These are phyloP conservation scores for Prunus mira DNA, from an alignment of 306 rosid species.

Conservation along the genomic window DNA sequence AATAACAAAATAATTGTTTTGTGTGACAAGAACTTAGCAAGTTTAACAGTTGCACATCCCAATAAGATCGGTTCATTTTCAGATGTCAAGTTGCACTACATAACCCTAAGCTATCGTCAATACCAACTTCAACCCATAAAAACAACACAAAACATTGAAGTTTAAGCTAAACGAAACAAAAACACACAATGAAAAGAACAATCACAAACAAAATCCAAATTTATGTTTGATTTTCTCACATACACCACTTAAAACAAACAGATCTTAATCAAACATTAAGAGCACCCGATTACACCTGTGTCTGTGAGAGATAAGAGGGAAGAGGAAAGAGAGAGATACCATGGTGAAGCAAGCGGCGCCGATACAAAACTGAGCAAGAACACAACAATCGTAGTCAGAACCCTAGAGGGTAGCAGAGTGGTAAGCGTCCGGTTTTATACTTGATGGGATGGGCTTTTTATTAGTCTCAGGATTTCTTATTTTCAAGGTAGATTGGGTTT, in stretches of 20 bases:
- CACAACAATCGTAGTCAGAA: not conserved
- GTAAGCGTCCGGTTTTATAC: not conserved
- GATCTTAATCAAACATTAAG: not conserved
- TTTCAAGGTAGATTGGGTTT: not conserved
- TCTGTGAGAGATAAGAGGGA: not conserved
- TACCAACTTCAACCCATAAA: not conserved
- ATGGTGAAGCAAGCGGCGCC: slow-evolving; percentile 10
- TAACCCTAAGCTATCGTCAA: not conserved
- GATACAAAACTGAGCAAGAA: not conserved
- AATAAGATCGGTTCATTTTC: no score
- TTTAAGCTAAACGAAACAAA: not conserved
- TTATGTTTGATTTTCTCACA: not conserved
- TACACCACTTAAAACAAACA: not conserved
- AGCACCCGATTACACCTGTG: no score
- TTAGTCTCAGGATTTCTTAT: not conserved
- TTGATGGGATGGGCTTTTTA: not conserved
- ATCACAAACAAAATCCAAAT: not conserved
- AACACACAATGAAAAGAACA: not conserved
- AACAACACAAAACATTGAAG: not conserved
- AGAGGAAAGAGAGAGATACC: not conserved
- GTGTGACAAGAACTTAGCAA: no score
- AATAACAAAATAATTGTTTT: no score
- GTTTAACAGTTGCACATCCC: no score
- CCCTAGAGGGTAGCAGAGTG: not conserved
- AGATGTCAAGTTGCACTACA: not conserved